These are phyloP conservation scores for Phylloporus sp. DNA, from an alignment of 768 basidiomycete genomes.

Conservation along the genomic window DNA sequence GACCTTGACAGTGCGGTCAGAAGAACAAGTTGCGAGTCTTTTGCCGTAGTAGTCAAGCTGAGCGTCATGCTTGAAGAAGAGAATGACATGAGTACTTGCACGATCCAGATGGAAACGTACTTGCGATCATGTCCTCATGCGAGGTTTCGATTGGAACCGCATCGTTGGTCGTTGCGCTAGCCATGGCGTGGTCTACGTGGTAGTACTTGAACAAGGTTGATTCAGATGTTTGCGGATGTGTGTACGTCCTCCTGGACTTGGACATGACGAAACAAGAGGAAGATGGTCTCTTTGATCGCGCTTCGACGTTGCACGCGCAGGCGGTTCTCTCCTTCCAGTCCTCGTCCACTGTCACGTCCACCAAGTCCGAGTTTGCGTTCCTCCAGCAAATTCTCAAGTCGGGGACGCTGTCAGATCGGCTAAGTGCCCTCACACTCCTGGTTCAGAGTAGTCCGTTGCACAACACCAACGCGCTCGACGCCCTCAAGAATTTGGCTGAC, in stretches of 20 bases:
- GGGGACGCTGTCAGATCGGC: conserved; percentile 87
- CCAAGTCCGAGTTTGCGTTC: conserved; percentile 74
- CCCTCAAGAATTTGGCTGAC: conserved; percentile 70
- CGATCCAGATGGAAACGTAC: not conserved
- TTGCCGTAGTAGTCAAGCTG: conserved; percentile 98
- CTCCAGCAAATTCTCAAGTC: conserved; percentile 78
- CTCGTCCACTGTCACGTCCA: conserved; percentile 39
- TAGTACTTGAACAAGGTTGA: no score
- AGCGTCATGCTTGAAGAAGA: conserved; percentile 78
- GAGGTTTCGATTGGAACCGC: conserved; percentile 88
- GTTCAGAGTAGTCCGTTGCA: conserved; percentile 87
- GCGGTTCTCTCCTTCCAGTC: conserved; percentile 45
- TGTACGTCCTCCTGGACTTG: not conserved
- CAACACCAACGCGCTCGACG: conserved; percentile 75
- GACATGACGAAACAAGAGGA: not conserved
- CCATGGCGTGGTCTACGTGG: conserved; percentile 8
- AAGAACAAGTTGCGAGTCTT: conserved; percentile 93
- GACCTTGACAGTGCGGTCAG: conserved; percentile 90
- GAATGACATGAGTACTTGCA: not conserved
- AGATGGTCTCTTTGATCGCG: conserved; percentile 37
- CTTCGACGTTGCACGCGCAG: conserved; percentile 41
- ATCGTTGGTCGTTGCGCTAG: conserved; percentile 48
- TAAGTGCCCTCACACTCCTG: conserved; percentile 85
- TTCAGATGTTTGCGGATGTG: no score
- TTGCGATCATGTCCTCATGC: conserved; percentile 98